Evolutionary conservation across 108 stramenopile genomes (phyloP).

Genomic region (Cylindrotheca fusiformis): DNA sequence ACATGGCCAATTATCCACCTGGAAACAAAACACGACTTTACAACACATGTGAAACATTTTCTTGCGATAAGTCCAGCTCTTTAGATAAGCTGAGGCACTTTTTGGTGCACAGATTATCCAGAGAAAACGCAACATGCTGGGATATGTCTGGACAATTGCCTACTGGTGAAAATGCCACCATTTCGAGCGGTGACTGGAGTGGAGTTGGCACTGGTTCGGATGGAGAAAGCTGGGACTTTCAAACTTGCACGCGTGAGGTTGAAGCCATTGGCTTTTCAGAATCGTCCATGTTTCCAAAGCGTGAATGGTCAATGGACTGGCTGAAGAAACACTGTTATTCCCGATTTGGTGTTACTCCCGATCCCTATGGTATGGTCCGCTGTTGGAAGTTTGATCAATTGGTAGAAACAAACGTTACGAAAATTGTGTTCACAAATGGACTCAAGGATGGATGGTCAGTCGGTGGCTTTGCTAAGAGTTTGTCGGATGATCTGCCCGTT

Average conservation of each 20-base stretch:
- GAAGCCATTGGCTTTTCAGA: conserved; percentile 65
- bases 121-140: conserved; percentile 44
- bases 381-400: conserved; percentile 54
- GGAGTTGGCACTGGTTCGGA: conserved; percentile 75
- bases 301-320: conserved; percentile 60
- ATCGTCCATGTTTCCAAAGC: conserved; percentile 69
- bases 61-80: conserved; percentile 8
- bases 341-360: conserved; percentile 65
- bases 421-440: conserved; percentile 83
- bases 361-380: conserved; percentile 53
- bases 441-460: conserved; percentile 48
- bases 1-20: conserved; percentile 86
- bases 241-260: conserved; percentile 55
- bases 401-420: conserved; percentile 38
- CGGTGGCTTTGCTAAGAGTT: conserved; percentile 63
- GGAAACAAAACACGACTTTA: conserved; percentile 44
- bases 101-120: conserved; percentile 11
- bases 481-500: conserved; percentile 57
- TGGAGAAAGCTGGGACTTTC: conserved; percentile 70
- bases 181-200: conserved; percentile 77
- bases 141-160: conserved; percentile 65
- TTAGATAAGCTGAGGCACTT: conserved; percentile 18
- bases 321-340: conserved; percentile 49
- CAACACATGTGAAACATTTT: conserved; percentile 59
- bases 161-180: conserved; percentile 58